A percentile compares a stretch with the other conserved stretches of the same genome.
phyloP scores from a whole-genome alignment of 768 basidiomycete species.

The Boletales sp. region DNA sequence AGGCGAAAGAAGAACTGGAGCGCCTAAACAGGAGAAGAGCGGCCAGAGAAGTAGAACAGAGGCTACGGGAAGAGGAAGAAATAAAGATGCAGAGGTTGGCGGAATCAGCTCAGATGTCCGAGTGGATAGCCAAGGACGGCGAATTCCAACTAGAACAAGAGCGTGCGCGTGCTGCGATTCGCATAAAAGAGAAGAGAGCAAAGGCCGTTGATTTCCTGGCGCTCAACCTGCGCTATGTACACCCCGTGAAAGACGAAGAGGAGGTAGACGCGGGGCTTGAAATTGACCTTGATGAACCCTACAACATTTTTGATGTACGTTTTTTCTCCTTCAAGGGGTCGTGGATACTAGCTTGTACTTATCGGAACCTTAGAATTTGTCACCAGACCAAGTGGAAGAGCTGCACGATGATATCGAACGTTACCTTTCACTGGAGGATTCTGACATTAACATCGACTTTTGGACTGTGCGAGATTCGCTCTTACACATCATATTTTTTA shows the following conservation, averaged over 20 bases:
- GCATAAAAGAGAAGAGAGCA: slow-evolving; percentile 93
- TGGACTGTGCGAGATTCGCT: slow-evolving; percentile 71
- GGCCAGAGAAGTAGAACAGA: slow-evolving; percentile 87
- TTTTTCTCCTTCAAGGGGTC: background rate
- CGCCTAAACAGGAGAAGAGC: slow-evolving; percentile 85
- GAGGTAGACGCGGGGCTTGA: slow-evolving; percentile 89
- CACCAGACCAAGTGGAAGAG: slow-evolving; percentile 85
- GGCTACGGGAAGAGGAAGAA: slow-evolving; percentile 90
- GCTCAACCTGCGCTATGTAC: slow-evolving; percentile 91
- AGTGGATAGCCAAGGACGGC: slow-evolving; percentile 96
- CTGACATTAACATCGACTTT: slow-evolving; percentile 87
- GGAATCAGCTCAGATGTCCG: slow-evolving; percentile 96
- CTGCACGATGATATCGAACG: slow-evolving; percentile 92
- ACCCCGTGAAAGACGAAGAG: slow-evolving; percentile 67
- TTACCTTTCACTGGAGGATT: slow-evolving; percentile 83
- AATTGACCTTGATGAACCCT: slow-evolving; percentile 97
- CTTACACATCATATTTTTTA: background rate
- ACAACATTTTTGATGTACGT: slow-evolving; percentile 92
- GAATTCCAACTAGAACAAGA: slow-evolving; percentile 98
- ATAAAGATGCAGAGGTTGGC: slow-evolving; percentile 81
- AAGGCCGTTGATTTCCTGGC: slow-evolving; percentile 99
- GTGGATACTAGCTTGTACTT: background rate
- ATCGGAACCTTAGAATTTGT: slow-evolving; percentile 60
- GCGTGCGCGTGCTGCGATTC: slow-evolving; percentile 82
- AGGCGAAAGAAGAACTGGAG: slow-evolving; percentile 95